Conservation (phyloP, 352 stramenopile genomes). For the Bremia lactucae region DNA sequence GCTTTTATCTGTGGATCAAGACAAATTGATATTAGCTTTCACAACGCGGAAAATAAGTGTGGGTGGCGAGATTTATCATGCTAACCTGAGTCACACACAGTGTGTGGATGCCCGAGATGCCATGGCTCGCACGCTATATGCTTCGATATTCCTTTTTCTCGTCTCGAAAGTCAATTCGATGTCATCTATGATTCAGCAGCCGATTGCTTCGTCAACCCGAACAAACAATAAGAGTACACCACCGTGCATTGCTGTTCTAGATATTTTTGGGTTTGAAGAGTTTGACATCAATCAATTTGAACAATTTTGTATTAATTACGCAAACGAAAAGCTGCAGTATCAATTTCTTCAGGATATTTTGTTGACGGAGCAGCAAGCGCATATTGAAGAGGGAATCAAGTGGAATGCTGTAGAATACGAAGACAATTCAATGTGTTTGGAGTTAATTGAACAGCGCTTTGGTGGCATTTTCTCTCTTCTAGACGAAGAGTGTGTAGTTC, state of each 20-base stretch:
- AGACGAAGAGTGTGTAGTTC: conserved; percentile 81
- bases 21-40: conserved; percentile 39
- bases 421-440: conserved; percentile 68
- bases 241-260: conserved; percentile 72
- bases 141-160: conserved; percentile 75
- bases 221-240: conserved; percentile 10
- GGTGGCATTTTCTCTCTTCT: conserved; percentile 66
- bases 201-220: conserved; percentile 4
- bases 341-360: conserved; percentile 80
- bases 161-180: conserved; percentile 67
- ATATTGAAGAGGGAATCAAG: conserved; percentile 61
- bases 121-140: conserved; percentile 70
- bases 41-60: conserved; percentile 66
- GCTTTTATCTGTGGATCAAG: conserved; percentile 34
- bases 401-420: conserved; percentile 60
- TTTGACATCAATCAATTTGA: conserved; percentile 78
- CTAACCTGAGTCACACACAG: conserved; percentile 57
- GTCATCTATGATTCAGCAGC: conserved; percentile 16
- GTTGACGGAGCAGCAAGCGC: conserved; percentile 58
- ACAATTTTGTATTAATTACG: conserved; percentile 78
- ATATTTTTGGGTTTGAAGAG: conserved; percentile 88
- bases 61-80: conserved; percentile 48
- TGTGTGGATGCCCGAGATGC: conserved; percentile 60
- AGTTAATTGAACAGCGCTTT: conserved; percentile 78
- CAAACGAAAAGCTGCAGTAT: conserved; percentile 75